These are phyloP conservation scores for Rhizopogon roseolus DNA, from an alignment of 768 basidiomycete genomes.

Conservation along the genomic window DNA sequence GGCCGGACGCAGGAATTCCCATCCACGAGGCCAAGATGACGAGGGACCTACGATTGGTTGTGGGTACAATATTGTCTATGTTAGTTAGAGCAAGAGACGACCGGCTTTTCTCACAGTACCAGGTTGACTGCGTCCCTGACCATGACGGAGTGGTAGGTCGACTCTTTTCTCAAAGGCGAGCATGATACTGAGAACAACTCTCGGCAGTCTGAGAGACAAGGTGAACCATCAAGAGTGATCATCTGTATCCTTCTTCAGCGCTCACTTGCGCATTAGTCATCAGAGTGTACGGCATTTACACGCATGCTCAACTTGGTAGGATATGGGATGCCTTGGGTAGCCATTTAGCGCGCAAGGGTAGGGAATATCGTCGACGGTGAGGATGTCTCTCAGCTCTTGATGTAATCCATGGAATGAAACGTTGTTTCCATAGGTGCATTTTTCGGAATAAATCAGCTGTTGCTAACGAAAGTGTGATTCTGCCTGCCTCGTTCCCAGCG, in stretches of 20 bases:
- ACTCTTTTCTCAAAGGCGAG: not conserved
- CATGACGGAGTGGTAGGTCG: conserved; percentile 26
- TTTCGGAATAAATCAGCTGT: conserved; percentile 32
- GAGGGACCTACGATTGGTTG: conserved; percentile 44
- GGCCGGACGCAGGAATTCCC: conserved; percentile 40
- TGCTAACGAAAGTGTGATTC: conserved; percentile 37
- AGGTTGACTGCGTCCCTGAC: conserved; percentile 41
- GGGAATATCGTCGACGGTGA: conserved; percentile 51
- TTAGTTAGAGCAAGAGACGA: not conserved
- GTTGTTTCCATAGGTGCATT: conserved; percentile 33
- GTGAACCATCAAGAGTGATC: conserved; percentile 11
- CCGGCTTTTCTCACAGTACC: conserved; percentile 32
- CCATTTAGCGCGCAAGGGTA: conserved; percentile 39
- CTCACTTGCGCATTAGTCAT: conserved; percentile 28
- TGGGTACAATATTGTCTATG: conserved; percentile 19
- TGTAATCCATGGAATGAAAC: not conserved
- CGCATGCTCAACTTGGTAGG: conserved; percentile 41
- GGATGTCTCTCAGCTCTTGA: not conserved
- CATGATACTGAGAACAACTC: not conserved
- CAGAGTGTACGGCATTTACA: conserved; percentile 46
- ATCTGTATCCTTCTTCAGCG: not conserved
- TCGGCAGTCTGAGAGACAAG: conserved; percentile 34
- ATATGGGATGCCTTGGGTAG: conserved; percentile 43
- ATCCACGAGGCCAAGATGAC: conserved; percentile 71
- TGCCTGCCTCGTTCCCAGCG: conserved; percentile 50